Evolutionary conservation across 352 stramenopile genomes (phyloP).

Genomic region (Phytopythium ostracodes): DNA sequence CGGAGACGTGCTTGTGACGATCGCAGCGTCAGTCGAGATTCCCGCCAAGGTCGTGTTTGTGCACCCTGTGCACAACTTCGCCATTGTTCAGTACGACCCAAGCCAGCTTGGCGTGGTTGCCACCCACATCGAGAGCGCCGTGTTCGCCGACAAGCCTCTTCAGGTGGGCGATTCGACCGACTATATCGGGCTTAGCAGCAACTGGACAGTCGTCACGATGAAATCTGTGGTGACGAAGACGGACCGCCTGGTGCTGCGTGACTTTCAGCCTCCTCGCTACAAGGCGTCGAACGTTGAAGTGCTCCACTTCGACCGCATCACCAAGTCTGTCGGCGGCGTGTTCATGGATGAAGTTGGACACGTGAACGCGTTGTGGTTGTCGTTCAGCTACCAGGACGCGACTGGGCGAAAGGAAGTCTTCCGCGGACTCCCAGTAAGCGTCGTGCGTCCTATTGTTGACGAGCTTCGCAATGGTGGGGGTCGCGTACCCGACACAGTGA

Average conservation of each 20-base stretch:
- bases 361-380: conserved; percentile 81
- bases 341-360: conserved; percentile 72
- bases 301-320: conserved; percentile 87
- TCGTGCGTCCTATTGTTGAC: conserved; percentile 65
- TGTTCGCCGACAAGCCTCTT: conserved; percentile 56
- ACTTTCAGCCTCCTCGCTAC: conserved; percentile 84
- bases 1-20: conserved; percentile 84
- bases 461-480: conserved; percentile 33
- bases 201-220: conserved; percentile 85
- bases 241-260: conserved; percentile 71
- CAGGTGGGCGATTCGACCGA: conserved; percentile 74
- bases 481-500: conserved; percentile 45
- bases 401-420: conserved; percentile 82
- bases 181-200: conserved; percentile 84
- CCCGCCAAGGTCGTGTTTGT: conserved; percentile 87
- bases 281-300: conserved; percentile 85
- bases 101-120: conserved; percentile 58
- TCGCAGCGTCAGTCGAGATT: conserved; percentile 86
- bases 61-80: conserved; percentile 92
- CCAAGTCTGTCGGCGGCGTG: conserved; percentile 80
- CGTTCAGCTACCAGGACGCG: conserved; percentile 84
- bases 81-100: conserved; percentile 88
- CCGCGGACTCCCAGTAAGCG: conserved; percentile 59
- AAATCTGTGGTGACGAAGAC: conserved; percentile 85
- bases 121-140: conserved; percentile 49